phyloP scores from a whole-genome alignment of 2,329 filamentous ascomycete genomes.

The Cordyceps javanica region DNA sequence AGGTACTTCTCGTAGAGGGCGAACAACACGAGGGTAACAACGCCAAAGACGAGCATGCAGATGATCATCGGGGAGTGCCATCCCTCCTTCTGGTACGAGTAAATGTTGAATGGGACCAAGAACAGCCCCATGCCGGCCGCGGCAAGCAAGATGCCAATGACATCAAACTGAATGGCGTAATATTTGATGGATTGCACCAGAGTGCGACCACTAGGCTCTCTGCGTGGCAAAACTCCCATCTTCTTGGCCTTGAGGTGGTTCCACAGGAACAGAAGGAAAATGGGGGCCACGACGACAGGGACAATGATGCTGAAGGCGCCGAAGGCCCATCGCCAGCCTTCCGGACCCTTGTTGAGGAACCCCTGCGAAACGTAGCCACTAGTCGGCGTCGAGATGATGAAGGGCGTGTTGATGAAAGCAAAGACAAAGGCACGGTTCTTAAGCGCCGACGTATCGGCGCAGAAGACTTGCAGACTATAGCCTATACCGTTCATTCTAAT shows the following conservation, averaged over 20 bases:
- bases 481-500: conserved; percentile 47
- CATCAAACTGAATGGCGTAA: conserved; percentile 50
- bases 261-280: conserved; percentile 16
- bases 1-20: conserved; percentile 50
- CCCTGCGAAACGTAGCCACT: conserved; percentile 19
- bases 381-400: conserved; percentile 29
- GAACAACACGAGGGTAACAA: conserved; percentile 50
- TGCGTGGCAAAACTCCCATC: neutral
- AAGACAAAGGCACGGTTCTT: conserved; percentile 51
- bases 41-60: conserved; percentile 55
- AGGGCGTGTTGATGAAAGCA: conserved; percentile 52
- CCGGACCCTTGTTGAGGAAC: conserved; percentile 16
- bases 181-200: conserved; percentile 32
- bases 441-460: conserved; percentile 56
- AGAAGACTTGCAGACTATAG: conserved; percentile 54
- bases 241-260: conserved; percentile 12
- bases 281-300: conserved; percentile 26
- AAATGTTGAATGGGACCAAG: conserved; percentile 51
- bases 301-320: conserved; percentile 53
- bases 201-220: conserved; percentile 27
- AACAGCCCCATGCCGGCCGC: conserved; percentile 52
- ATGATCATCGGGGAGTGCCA: conserved; percentile 51
- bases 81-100: conserved; percentile 32
- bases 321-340: conserved; percentile 33
- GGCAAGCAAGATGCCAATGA: conserved; percentile 51